Base-by-base conservation (phyloP, 352 stramenopile genomes). In the Globisporangium heterothallicum region DNA sequence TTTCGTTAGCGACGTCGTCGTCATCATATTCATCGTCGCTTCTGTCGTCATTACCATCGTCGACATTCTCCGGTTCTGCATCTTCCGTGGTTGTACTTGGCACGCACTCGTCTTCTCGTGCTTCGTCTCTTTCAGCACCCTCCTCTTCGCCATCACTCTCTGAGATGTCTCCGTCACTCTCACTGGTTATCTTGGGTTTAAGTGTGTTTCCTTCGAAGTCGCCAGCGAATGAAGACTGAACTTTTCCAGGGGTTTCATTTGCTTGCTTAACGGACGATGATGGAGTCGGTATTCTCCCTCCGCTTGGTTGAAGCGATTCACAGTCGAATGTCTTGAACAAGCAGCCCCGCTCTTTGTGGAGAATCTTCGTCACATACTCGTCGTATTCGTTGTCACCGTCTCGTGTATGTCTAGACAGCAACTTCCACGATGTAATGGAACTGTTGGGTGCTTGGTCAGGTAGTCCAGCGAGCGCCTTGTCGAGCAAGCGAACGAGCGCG, bases 11-110 rank as follows among this genome's bases (percentile, higher is more conserved):
- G 4, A 53, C 59, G 14, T 81, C 70, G 14, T 81, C 70, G 5
- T 54, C 59, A 29, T 86, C 73, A 35, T 68, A 77, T 16, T 35
- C 57, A 10, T 78, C 72, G 42, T 84, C 68, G 30, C 75, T 68
- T 12, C 60, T 63, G 24, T 74, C 74, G 7, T 73, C 64, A 27
- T 72, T 55, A 2, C 16, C 50, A 32, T 53, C 54, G 26, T 71
- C 56, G 21, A n/a, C n/a, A n/a, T 44, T 35, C 4, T 56, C 61
- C 6, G 44, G 19, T 27, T 62, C 24, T 16, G 40, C 41, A 13
- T 57, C 34, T 3, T 58, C 40, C 42, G 7, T 44, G 34, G 42
- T 56, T 58, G 13, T 59, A 51, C 24, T 53, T 56, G 29, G 24
- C 61, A 35, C 44, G 22, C 9, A 32, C 7, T 55, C 53, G 2